Percentiles rank a stretch among this genome's conserved stretches.
These are phyloP conservation scores for Cymbopogon citratus DNA, from an alignment of 176 grass and related monocot genomes.

Conservation along the genomic window DNA sequence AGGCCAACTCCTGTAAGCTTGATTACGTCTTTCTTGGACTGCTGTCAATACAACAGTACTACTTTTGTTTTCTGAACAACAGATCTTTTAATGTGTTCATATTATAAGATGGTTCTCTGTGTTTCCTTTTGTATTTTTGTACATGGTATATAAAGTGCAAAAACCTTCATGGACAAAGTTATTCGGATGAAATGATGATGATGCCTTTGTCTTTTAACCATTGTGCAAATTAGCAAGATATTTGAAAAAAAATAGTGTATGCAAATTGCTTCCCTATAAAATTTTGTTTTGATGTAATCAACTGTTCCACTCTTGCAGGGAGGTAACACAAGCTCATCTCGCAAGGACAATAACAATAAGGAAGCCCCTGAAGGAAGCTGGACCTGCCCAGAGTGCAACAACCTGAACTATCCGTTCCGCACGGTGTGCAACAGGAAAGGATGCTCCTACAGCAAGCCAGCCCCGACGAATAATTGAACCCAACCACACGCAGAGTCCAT, in stretches of 20 bases:
- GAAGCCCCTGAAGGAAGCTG: conserved; percentile 82
- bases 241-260: not conserved
- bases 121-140: not conserved
- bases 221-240: too few relatives aligned
- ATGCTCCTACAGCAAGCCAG: conserved; percentile 48
- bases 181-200: not conserved
- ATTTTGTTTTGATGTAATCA: not conserved
- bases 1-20: conserved; percentile 59
- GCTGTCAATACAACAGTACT: not conserved
- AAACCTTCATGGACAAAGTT: not conserved
- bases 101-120: not conserved
- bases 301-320: conserved; percentile 9
- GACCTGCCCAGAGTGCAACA: conserved; percentile 84
- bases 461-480: conserved; percentile 28
- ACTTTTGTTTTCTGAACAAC: not conserved
- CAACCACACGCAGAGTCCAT: not conserved
- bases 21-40: not conserved
- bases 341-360: conserved; percentile 43
- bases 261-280: not conserved
- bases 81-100: not conserved
- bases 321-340: conserved; percentile 3
- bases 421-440: conserved; percentile 77
- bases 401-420: conserved; percentile 90
- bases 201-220: too few relatives aligned
- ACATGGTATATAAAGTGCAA: not conserved